Percentiles rank a stretch among this genome's conserved stretches.
phyloP scores from a whole-genome alignment of 2,329 filamentous ascomycete species.

The Chalaropsis ovoidea region DNA sequence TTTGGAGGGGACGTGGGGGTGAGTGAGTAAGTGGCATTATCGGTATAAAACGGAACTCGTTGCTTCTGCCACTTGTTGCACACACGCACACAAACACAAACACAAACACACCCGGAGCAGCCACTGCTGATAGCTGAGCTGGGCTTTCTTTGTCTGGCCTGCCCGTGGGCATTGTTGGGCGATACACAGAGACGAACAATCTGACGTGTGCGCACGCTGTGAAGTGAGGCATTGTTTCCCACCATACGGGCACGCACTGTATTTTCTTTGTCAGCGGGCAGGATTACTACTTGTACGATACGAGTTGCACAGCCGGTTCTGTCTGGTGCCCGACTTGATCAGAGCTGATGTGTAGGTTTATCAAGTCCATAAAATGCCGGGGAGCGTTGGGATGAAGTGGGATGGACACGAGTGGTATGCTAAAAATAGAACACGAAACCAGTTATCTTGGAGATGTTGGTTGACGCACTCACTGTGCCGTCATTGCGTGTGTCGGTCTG shows the following conservation, averaged over 20 bases:
- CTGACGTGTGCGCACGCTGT: no score
- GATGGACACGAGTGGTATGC: constrained; percentile 1
- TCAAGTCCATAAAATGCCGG: not conserved
- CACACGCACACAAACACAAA: no score
- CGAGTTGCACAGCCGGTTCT: not conserved
- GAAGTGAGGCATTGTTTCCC: no score
- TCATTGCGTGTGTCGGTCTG: not conserved
- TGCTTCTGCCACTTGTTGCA: no score
- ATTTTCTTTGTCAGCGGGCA: not conserved
- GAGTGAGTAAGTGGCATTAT: not conserved
- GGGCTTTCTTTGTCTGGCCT: no score
- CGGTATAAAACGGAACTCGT: not conserved
- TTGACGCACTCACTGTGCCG: no score
- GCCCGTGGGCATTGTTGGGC: no score
- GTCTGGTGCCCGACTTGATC: not conserved
- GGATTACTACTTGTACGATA: not conserved
- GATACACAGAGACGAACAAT: no score
- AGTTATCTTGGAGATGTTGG: no score
- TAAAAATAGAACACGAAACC: constrained; percentile 11
- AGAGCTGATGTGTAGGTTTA: not conserved
- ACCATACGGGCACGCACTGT: not conserved
- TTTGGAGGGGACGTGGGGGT: not conserved
- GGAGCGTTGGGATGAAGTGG: not conserved
- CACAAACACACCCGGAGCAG: no score
- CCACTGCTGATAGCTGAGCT: no score